Conservation (phyloP, 768 basidiomycete genomes). For the Amanita fuliginea region DNA sequence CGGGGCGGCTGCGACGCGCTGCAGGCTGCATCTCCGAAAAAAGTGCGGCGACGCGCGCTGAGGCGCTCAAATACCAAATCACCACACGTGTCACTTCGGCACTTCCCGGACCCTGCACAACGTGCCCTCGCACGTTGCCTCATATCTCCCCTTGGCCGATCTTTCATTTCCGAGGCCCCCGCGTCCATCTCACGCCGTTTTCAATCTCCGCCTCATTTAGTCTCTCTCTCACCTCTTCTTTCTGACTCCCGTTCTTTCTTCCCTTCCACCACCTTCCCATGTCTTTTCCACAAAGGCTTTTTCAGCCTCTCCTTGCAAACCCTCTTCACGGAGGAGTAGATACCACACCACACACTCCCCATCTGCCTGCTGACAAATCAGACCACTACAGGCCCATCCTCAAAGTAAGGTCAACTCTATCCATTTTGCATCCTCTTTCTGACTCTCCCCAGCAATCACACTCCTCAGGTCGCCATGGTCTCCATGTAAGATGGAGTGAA, state of each 20-base stretch:
- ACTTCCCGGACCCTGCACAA: constrained; percentile 18
- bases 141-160: neutral
- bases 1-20: neutral
- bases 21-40: constrained; percentile 1
- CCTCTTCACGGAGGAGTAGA: neutral
- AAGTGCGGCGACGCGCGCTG: neutral
- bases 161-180: constrained; percentile 1
- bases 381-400: neutral
- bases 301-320: constrained; percentile 3
- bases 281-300: neutral
- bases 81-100: constrained; percentile 21
- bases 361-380: neutral
- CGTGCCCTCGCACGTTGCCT: constrained; percentile 11
- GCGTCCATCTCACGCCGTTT: neutral
- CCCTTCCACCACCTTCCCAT: neutral
- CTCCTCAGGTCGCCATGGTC: neutral
- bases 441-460: neutral
- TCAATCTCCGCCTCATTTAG: constrained; percentile 1
- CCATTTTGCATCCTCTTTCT: neutral
- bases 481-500: constrained; percentile 6
- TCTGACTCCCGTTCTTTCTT: neutral
- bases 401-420: neutral
- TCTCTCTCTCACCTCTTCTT: neutral
- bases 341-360: neutral
- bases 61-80: constrained; percentile 12